Evolutionary conservation across 23 red algal species (phyloP).

Genomic region (Porphyridium purpureum): DNA sequence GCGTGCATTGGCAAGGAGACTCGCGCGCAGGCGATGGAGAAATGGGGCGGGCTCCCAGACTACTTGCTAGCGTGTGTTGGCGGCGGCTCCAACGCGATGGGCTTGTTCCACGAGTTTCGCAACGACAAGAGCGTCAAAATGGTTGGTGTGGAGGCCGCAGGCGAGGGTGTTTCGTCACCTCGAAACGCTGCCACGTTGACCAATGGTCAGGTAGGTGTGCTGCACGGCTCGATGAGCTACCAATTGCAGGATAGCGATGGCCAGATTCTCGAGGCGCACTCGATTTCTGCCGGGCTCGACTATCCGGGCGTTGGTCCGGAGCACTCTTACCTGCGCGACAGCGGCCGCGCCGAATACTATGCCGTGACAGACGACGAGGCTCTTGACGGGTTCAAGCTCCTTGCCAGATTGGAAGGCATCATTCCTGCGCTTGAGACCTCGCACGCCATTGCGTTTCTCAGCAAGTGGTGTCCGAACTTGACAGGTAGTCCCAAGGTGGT

Average conservation of each 20-base stretch:
- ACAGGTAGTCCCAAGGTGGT: constrained; percentile 67
- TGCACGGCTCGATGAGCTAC: constrained; percentile 97
- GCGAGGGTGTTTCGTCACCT: constrained; percentile 46
- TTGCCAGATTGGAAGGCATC: constrained; percentile 75
- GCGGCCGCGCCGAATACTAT: constrained; percentile 58
- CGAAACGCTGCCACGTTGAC: constrained; percentile 88
- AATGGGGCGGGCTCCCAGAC: constrained; percentile 70
- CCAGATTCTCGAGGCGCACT: constrained; percentile 82
- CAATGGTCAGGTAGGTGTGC: constrained; percentile 63
- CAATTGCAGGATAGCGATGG: constrained; percentile 68
- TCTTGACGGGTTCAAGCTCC: constrained; percentile 74
- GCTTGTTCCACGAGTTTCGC: constrained; percentile 80
- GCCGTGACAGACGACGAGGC: constrained; percentile 85
- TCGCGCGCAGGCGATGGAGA: constrained; percentile 47
- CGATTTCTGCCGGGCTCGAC: constrained; percentile 84
- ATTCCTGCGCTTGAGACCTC: constrained; percentile 92
- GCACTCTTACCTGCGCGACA: constrained; percentile 81
- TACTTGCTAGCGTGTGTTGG: constrained; percentile 94
- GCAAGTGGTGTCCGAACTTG: constrained; percentile 48
- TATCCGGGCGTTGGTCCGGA: constrained; percentile 96
- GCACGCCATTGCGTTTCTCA: constrained; percentile 76
- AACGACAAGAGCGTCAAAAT: constrained; percentile 50
- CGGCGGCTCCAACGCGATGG: constrained; percentile 96
- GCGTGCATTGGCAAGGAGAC: constrained; percentile 70
- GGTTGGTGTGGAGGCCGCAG: constrained; percentile 96